These are phyloP conservation scores for Schwanniomyces occidentalis DNA, from an alignment of 805 yeast genomes.

Conservation along the genomic window DNA sequence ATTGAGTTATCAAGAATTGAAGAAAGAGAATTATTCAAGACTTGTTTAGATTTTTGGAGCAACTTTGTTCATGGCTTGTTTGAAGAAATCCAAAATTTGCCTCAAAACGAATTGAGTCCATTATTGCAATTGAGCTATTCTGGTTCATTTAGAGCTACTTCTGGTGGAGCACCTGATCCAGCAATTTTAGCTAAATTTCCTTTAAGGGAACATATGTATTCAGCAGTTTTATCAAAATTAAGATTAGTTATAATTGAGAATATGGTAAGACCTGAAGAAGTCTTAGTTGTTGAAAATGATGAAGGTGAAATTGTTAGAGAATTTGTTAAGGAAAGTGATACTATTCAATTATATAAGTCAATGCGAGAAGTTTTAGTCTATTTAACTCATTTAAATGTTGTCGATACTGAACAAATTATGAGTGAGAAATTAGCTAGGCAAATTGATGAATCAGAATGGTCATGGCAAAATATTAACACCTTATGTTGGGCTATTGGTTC, in stretches of 20 bases:
- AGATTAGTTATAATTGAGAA: conserved; percentile 93
- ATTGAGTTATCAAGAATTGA: conserved; percentile 85
- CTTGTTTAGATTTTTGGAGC: conserved; percentile 94
- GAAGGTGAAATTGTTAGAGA: conserved; percentile 99
- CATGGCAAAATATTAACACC: conserved; percentile 97
- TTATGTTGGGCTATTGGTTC: conserved; percentile 99
- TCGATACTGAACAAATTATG: conserved; percentile 93
- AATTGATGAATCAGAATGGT: conserved; percentile 97
- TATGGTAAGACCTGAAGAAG: conserved; percentile 99
- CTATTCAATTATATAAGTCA: conserved; percentile 91
- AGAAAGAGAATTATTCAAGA: conserved; percentile 94
- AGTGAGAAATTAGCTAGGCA: conserved; percentile 87
- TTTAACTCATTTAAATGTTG: conserved; percentile 91
- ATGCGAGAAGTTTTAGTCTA: conserved; percentile 96
- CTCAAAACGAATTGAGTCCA: conserved; percentile 71
- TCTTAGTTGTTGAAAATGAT: conserved; percentile 92
- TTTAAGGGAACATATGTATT: conserved; percentile 81
- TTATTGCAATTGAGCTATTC: conserved; percentile 64
- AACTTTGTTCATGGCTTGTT: conserved; percentile 79
- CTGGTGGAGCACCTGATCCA: conserved; percentile 87
- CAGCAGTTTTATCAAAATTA: conserved; percentile 74
- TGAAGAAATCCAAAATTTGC: conserved; percentile 81
- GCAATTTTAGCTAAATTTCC: conserved; percentile 73
- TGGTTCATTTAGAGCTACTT: conserved; percentile 40
- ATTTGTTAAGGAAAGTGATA: conserved; percentile 94